Conservation (phyloP, 2,329 filamentous ascomycete species). For the Fusarium piperis region DNA sequence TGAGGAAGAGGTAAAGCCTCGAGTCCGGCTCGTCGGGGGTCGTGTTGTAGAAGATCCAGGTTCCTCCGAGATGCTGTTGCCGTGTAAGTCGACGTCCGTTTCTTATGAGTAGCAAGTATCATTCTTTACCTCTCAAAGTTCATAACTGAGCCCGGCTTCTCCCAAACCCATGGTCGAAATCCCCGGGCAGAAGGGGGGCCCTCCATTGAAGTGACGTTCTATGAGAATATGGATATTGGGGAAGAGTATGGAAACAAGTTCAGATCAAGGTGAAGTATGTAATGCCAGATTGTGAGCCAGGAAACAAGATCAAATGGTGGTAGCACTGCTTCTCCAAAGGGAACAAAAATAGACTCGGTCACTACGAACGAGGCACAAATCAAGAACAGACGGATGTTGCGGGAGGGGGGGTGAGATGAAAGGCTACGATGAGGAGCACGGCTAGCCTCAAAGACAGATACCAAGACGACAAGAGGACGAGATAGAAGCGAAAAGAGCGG, state of each 20-base stretch:
- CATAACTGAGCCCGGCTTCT: conserved; percentile 36
- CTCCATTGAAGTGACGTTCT: conserved; percentile 31
- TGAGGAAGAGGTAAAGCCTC: conserved; percentile 41
- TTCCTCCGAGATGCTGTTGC: conserved; percentile 38
- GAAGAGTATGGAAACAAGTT: conserved; percentile 10
- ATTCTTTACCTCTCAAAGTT: conserved; percentile 40
- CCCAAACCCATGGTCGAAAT: conserved; percentile 35
- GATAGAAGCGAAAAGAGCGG: conserved; percentile 17
- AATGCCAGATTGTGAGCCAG: conserved; percentile 10
- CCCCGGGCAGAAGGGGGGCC: conserved; percentile 38
- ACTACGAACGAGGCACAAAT: conserved; percentile 21
- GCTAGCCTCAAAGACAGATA: conserved; percentile 36
- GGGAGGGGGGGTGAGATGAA: conserved; percentile 9
- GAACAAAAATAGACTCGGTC: conserved; percentile 25
- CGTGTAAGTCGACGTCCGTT: conserved; percentile 11
- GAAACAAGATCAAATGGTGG: conserved; percentile 10
- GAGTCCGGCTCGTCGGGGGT: conserved; percentile 36
- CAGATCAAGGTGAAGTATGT: conserved; percentile 13
- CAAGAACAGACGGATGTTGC: conserved; percentile 4
- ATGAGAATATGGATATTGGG: conserved; percentile 11
- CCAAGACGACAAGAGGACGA: conserved; percentile 19
- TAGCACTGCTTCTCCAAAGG: conserved; percentile 35
- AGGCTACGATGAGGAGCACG: conserved; percentile 38
- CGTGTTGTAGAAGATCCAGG: conserved; percentile 28
- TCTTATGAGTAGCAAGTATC: conserved; percentile 4